Base-by-base conservation (phyloP, 2,329 filamentous ascomycete species). In the Xylariomycetidae sp. region DNA sequence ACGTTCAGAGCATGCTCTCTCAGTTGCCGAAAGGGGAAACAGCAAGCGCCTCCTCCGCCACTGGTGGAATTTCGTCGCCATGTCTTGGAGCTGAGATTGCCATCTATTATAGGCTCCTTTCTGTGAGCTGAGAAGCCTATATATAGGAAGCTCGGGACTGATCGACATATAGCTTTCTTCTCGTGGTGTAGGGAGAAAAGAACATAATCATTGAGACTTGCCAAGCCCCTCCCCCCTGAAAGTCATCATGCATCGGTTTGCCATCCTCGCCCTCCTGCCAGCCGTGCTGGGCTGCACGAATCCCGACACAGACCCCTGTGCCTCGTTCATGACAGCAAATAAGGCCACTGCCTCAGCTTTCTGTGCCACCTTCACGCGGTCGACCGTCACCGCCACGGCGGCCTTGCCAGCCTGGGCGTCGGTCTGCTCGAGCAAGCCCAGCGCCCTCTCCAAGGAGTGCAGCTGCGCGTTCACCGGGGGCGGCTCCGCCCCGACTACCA, bases 291-390 rank as follows among this genome's bases (percentile, higher is more conserved):
- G 49, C 22, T 59, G 56, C 42, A 44, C 53, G 23, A 57, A 58
- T 33, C 41, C 44, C 4, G 36, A 48, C 30, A 40, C 38, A 10
- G 54, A 59, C 34, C n/a, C 41, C 1, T 59, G 56, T 27, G 56
- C 55, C 16, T 55, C 51, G n/a, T 58, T 51, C 34, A 57, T 59
- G 41, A 50, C 52, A 17, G 49, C 48, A 12, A 47, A 58, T 25
- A 22, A 38, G 5, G 55, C 53, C 17, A 53, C 51, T 2, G 56
- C 55, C 4, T 58, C 56, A 0, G 30, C 54, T 10, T 59, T 58
- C 40, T 59, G 56, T 30, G 53, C 51, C 11, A 58, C 56, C 5
- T 59, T 57, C 38, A 59, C 56, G 8, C 41, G 46, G 37, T 43
- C 40, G 29, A 16, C 27, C n/a, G 46, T 49, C 13, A 54, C 54